Percentiles rank a stretch among this genome's conserved stretches.
These are phyloP conservation scores for Talaromyces sp. DNA, from an alignment of 2,329 filamentous ascomycete genomes.

Conservation along the genomic window DNA sequence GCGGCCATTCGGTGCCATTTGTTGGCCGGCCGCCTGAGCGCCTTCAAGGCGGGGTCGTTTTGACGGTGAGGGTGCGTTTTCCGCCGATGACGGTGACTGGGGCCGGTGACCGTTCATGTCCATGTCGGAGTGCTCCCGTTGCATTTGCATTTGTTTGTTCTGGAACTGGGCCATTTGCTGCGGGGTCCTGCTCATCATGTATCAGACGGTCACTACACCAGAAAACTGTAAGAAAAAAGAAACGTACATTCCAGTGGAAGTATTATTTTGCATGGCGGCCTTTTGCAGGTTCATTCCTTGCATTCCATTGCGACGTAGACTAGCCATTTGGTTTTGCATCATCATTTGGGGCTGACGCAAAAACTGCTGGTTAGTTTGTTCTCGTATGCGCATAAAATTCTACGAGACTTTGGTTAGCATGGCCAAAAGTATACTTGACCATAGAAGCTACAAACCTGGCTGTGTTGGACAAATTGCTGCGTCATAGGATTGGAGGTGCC, in stretches of 20 bases:
- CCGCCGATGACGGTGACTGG: constrained; percentile 73
- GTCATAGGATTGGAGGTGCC: constrained; percentile 56
- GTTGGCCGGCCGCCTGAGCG: constrained; percentile 66
- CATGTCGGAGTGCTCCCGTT: constrained; percentile 80
- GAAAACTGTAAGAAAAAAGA: background rate
- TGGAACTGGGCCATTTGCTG: constrained; percentile 67
- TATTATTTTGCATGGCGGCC: constrained; percentile 71
- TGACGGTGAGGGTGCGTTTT: constrained; percentile 86
- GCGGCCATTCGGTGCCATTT: constrained; percentile 71
- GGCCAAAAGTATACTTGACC: background rate
- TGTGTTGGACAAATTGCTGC: constrained; percentile 73
- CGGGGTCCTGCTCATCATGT: constrained; percentile 44
- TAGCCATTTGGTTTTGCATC: constrained; percentile 51
- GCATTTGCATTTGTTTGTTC: constrained; percentile 60
- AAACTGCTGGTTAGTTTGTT: constrained; percentile 72
- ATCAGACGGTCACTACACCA: background rate
- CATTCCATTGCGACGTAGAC: constrained; percentile 51
- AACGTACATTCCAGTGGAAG: constrained; percentile 30
- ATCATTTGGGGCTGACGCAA: constrained; percentile 64
- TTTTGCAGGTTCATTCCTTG: constrained; percentile 54
- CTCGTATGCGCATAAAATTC: constrained; percentile 63
- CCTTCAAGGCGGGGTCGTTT: constrained; percentile 82
- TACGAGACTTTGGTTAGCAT: constrained; percentile 33
- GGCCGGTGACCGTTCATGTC: constrained; percentile 77
- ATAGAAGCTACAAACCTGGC: constrained; percentile 57